Base-by-base conservation (phyloP, 116 monocot species). In the Iris pallida region DNA sequence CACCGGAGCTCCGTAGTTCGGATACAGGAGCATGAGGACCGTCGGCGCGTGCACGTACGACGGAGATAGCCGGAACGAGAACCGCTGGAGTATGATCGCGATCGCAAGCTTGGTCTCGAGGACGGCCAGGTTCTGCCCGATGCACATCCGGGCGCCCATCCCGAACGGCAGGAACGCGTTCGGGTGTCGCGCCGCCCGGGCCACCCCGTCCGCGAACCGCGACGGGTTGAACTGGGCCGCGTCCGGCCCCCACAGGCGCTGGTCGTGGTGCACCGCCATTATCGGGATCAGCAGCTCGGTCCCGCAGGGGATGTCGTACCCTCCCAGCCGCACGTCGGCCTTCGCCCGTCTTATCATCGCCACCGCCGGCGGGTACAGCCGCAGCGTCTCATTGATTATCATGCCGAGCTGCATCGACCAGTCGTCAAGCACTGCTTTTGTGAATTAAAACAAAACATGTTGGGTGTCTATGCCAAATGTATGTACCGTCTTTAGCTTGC, bases 21-120 rank as follows among this genome's bases (percentile, higher is more conserved):
- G 98, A 66, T 98, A 83, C n/a, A 98, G 83, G 12, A 98, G 83
- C 98, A 98, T 92, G 30, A 98, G 81, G 9, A 98, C 90, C 2
- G 92, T 93, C 2, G 99, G 99, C 2, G 93, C 79, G 66, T 99
- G 99, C 17, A 90, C 80, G 73, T 99, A 99, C 17, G 75, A 68
- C 0, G 90, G 82, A 0, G 99, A 78, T 7, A 86, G 68, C 4
- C 80, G 75, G 74, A 99, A 79, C 18, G 73, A 69, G 83, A 84
- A 88, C 7, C 90, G 84, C 43, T 90, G 93, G 19, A 99, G 78
- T 17, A 99, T 56, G 66, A 93, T 52, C 46, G 99, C 85, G 7
- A 99, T 42, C 4, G 91, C 76, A n/a, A 99, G 81, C 70, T 90
- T 93, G 47, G 93, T 86, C 65, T 93, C 90, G 3, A 90, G 53